A percentile compares a stretch with the other conserved stretches of the same genome.
These are phyloP conservation scores for Xanthoconium separans DNA, from an alignment of 1,284 basidiomycete species.

Conservation along the genomic window DNA sequence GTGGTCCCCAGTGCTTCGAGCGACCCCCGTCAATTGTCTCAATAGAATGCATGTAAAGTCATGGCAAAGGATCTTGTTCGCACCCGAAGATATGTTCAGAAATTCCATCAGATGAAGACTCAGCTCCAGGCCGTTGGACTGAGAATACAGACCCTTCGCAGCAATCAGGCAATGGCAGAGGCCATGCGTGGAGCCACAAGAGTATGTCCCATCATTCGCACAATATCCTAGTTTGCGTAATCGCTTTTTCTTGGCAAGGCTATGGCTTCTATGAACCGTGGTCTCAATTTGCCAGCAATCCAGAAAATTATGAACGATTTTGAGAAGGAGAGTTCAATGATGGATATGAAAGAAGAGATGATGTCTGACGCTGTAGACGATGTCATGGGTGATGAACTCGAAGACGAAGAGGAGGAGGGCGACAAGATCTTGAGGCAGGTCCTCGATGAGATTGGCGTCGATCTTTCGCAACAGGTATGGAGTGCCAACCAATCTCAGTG, in stretches of 20 bases:
- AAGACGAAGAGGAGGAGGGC: conserved; percentile 94
- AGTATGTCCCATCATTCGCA: conserved; percentile 51
- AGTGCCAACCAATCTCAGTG: conserved; percentile 1
- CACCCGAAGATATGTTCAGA: conserved; percentile 93
- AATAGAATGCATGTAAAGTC: conserved; percentile 95
- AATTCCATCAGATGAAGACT: conserved; percentile 99
- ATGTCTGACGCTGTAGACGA: conserved; percentile 99
- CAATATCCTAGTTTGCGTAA: conserved; percentile 2
- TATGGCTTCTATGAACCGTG: conserved; percentile 97
- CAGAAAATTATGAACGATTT: conserved; percentile 98
- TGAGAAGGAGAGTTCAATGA: conserved; percentile 93
- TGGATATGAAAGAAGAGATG: conserved; percentile 99
- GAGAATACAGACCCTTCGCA: conserved; percentile 94
- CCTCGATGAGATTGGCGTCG: conserved; percentile 95
- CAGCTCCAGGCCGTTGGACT: conserved; percentile 96
- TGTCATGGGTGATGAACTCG: conserved; percentile 92
- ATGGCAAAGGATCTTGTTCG: conserved; percentile 99
- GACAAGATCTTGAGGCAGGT: conserved; percentile 97
- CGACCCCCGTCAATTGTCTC: conserved; percentile 15
- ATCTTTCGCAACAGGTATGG: conserved; percentile 85
- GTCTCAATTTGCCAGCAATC: conserved; percentile 92
- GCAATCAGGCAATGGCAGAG: conserved; percentile 99
- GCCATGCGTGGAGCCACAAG: conserved; percentile 98
- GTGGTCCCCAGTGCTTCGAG: conserved; percentile 21
- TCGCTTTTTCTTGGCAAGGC: conserved; percentile 53